These are phyloP conservation scores for Monascus ruber DNA, from an alignment of 2,329 filamentous ascomycete species.

Conservation along the genomic window DNA sequence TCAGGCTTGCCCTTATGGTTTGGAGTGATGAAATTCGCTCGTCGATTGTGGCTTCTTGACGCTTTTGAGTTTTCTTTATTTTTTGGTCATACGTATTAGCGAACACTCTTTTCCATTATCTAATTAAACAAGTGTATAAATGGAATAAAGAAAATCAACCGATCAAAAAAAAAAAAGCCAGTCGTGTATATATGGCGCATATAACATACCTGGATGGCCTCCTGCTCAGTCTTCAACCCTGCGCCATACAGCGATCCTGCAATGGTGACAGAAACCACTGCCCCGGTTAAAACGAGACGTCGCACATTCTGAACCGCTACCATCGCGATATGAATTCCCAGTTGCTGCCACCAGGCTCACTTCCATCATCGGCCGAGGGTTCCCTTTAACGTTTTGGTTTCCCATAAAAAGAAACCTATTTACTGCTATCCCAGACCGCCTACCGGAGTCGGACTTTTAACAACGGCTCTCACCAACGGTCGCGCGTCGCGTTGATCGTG, in stretches of 20 bases:
- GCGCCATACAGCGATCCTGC: constrained; percentile 51
- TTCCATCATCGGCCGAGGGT: no score
- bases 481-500: constrained; percentile 15
- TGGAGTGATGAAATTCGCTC: constrained; percentile 47
- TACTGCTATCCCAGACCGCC: constrained; percentile 14
- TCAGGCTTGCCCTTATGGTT: constrained; percentile 37
- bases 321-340: constrained; percentile 7
- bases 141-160: no score
- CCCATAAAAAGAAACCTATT: constrained; percentile 1
- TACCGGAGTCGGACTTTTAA: constrained; percentile 6
- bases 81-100: not conserved
- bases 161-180: not conserved
- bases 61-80: constrained; percentile 33
- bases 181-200: no score
- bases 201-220: constrained; percentile 39
- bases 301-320: constrained; percentile 29
- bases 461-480: constrained; percentile 6
- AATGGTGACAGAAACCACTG: constrained; percentile 45
- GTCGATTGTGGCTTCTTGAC: constrained; percentile 39
- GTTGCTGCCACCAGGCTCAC: no score
- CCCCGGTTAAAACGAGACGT: constrained; percentile 42
- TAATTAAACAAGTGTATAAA: no score
- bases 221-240: constrained; percentile 43
- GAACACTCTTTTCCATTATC: constrained; percentile 1
- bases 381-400: no score